Conservation (phyloP, 441 rosid genomes). For the Daphne laureola region DNA sequence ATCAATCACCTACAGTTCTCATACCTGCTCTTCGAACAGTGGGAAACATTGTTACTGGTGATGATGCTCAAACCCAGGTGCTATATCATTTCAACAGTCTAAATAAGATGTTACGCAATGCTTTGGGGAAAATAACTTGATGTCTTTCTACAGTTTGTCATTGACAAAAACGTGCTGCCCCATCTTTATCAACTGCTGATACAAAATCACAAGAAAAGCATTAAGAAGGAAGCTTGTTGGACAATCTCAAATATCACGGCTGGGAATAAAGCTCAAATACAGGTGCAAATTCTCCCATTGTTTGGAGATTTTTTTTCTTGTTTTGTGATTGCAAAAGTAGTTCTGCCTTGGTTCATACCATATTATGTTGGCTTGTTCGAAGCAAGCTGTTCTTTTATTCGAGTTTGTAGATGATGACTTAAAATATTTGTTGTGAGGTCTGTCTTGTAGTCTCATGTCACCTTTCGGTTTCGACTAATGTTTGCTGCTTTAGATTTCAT, state of each 20-base stretch:
- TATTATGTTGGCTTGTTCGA: too few relatives aligned
- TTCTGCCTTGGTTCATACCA: too few relatives aligned
- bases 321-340: not conserved
- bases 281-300: slow-evolving; percentile 26
- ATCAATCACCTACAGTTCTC: slow-evolving; percentile 17
- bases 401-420: not conserved
- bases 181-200: slow-evolving; percentile 42
- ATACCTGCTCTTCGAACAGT: slow-evolving; percentile 20
- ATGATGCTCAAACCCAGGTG: slow-evolving; percentile 19
- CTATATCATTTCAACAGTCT: slow-evolving; percentile 4
- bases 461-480: not conserved
- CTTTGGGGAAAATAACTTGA: slow-evolving; percentile 1
- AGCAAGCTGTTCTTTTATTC: not conserved
- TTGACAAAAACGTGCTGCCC: slow-evolving; percentile 51
- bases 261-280: slow-evolving; percentile 48
- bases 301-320: not conserved
- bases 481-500: too few relatives aligned
- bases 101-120: slow-evolving; percentile 2
- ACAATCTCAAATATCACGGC: slow-evolving; percentile 63
- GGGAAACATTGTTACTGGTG: slow-evolving; percentile 18
- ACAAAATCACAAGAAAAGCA: slow-evolving; percentile 58
- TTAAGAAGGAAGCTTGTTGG: slow-evolving; percentile 66
- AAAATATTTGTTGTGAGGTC: slow-evolving; percentile 13
- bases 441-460: slow-evolving; percentile 4
- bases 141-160: slow-evolving; percentile 47